Base-by-base conservation (phyloP, 2,329 filamentous ascomycete genomes). In the Aspergillus uvarum region DNA sequence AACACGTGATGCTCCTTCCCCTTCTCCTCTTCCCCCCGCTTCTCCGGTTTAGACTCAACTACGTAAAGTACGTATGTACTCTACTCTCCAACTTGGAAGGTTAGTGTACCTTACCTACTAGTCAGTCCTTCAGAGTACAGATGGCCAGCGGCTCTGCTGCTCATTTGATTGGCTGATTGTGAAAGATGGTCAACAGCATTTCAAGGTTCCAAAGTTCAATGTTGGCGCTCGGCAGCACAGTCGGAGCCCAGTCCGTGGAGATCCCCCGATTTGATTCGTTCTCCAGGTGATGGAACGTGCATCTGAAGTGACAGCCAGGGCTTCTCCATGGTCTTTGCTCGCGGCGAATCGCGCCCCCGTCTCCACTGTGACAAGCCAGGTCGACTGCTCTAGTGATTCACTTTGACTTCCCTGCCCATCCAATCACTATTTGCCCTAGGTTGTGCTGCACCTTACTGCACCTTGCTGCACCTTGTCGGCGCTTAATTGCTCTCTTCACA, bases 321-420 rank as follows among this genome's bases (percentile, higher is more conserved):
- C 55, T 54, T 26, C 48, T 48, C 26, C 44, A 32, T 56, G 52
- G 53, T 54, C 56, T 63, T 53, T 59, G 61, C 53, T 50, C 29
- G 26, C 8, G 59, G 54, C 56, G 59, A 51, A 56, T 54, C 53
- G 49, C 47, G 47, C 42, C 12, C 2, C 14, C 24, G 35, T 61
- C 67, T 66, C 71, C 71, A 68, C 70, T 72, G 72, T 74, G 72
- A 74, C 68, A 70, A 71, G 67, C 66, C 68, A 65, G 70, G 62
- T 47, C 55, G 49, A 52, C 56, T 62, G 60, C 60, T 63, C 55
- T 63, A 64, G 65, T 62, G 60, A 66, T 65, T 59, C 64, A 60
- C 56, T 31, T 42, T 19, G 31, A 49, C 53, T 47, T 59, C 29
- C 11, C 38, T 52, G 32, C 49, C 29, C 51, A 16, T 31, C 66